Evolutionary conservation across 129 eudicot species (phyloP).

Genomic region (Artemisia argyi): DNA sequence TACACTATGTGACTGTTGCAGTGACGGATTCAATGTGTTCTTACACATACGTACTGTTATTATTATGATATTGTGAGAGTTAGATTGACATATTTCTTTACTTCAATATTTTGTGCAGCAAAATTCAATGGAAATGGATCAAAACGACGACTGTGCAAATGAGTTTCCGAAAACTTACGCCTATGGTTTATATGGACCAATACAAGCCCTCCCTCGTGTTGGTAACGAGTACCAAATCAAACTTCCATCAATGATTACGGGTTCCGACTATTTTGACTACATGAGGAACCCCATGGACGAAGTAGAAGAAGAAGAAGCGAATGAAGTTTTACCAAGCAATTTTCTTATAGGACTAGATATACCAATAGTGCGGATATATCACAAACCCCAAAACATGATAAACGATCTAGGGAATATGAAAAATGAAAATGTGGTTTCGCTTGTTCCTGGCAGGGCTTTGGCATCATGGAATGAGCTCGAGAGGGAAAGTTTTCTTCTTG

Average conservation of each 20-base stretch:
- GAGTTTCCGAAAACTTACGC: conserved; percentile 35
- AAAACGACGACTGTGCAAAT: conserved; percentile 36
- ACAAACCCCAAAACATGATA: not conserved
- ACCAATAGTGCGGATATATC: conserved; percentile 47
- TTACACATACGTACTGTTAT: not conserved
- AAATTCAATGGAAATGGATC: conserved; percentile 35
- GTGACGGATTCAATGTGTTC: no score
- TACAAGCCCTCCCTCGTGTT: conserved; percentile 39
- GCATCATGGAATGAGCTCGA: conserved; percentile 57
- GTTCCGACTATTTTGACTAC: conserved; percentile 26
- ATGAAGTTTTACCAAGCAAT: conserved; percentile 9
- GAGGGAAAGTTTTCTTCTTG: conserved; percentile 64
- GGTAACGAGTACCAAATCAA: conserved; percentile 64
- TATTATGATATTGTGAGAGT: not conserved
- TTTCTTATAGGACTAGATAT: conserved; percentile 57
- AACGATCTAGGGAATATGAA: not conserved
- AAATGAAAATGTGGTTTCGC: conserved; percentile 20
- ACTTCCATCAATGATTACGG: conserved; percentile 42
- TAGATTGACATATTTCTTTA: not conserved
- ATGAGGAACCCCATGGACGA: conserved; percentile 32
- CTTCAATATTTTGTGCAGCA: conserved; percentile 36
- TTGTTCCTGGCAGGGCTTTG: conserved; percentile 53
- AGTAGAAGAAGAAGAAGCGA: conserved; percentile 19
- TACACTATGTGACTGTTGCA: no score
- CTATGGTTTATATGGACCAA: conserved; percentile 34